Evolutionary conservation across 345 rosid species (phyloP).

Genomic region (Gossypium mustelinum): DNA sequence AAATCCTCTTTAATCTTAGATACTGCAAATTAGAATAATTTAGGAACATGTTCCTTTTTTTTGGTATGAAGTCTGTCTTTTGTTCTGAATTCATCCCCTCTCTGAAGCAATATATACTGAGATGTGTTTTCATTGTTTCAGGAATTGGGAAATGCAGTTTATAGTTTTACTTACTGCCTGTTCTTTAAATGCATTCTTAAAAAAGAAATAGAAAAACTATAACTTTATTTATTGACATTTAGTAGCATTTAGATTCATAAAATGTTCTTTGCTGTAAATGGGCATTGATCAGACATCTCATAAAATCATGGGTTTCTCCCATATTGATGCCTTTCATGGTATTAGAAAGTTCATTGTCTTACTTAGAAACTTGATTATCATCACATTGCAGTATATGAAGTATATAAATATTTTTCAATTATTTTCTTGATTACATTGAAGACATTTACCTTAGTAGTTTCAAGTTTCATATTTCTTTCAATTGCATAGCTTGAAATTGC

Average conservation of each 20-base stretch:
- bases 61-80: not conserved
- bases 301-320: not conserved
- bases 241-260: not conserved
- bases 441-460: not conserved
- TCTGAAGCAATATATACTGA: not conserved
- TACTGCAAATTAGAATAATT: not conserved
- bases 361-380: not conserved
- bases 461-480: not conserved
- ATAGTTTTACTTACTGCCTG: not conserved
- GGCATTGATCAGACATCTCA: not conserved
- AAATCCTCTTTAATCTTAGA: slow-evolving; percentile 9
- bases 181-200: not conserved
- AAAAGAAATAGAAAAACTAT: not conserved
- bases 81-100: slow-evolving; percentile 26
- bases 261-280: not conserved
- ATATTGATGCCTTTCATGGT: not conserved
- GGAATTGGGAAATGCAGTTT: not conserved
- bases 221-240: not conserved
- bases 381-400: not conserved
- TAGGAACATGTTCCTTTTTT: not conserved
- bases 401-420: not conserved
- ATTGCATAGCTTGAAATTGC: too few relatives aligned
- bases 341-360: not conserved
- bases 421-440: not conserved
- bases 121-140: not conserved